Evolutionary conservation across 2,329 filamentous ascomycete genomes (phyloP), one percentile per base, ranked within the genome.

Genomic region (Teratosphaeriaceae sp.): DNA sequence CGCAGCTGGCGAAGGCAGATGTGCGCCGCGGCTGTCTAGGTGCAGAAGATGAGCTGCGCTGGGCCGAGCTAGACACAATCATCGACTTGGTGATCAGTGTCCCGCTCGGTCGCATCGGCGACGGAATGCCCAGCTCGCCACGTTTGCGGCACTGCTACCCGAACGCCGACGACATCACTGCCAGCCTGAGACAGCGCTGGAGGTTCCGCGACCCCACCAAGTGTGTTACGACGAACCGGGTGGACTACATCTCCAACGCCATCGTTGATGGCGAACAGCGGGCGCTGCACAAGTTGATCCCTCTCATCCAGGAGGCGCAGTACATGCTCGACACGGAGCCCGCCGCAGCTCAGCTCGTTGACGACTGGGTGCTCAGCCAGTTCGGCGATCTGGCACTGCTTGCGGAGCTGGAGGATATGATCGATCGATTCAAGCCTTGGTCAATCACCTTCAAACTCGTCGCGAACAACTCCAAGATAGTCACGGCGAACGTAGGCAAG

Each of bases 1-100:
- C 36, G 2, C 63, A 73, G 21, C 72, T 72, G 68, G 52, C 63
- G 9, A 58, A 63, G 5, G 58, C 73, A 3, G 54, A 72, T 5
- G 43, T 58, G 0, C 55, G 47, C 3, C 47, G 65, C 1, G 18
- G 73, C 1, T 18, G 49, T 0, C 55, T 65, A 11, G 60, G 65
- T 0, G 65, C 67, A 37, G 3, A 59, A 0, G 48, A 59, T 1
- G 53, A 75, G 5, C 62, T 68, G 23, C 19, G 58, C 5, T 75
- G 66, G 53, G 51, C 65, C 0, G 54, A 67, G 22, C 58, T 76
- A 8, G 59, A 60, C 5, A 43, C 56, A 18, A 31, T 52, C 13
- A 27, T 56, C 26, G 33, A 40, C 13, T 18, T 38, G 7, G 20
- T 53, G 34, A 33, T 50, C 16, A 11, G 36, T 13, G 33, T 44